A percentile compares a stretch with the other conserved stretches of the same genome.
phyloP scores from a whole-genome alignment of 2,329 filamentous ascomycete species.

The Teratosphaeria destructans region DNA sequence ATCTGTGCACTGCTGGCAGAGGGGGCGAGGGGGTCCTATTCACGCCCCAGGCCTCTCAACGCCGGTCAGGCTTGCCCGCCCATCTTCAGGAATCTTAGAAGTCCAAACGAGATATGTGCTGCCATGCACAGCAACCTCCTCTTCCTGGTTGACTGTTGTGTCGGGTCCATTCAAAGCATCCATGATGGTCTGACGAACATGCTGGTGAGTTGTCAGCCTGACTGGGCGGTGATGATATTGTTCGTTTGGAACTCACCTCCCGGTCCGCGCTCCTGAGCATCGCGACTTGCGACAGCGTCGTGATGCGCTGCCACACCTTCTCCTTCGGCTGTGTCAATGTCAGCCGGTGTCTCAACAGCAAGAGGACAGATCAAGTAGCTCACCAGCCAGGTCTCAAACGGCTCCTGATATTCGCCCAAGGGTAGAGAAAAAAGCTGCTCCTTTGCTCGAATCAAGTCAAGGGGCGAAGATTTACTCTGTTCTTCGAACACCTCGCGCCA shows the following conservation, averaged over 20 bases:
- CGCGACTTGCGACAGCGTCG: conserved; percentile 58
- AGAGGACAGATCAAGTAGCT: not conserved
- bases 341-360: not conserved
- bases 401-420: conserved; percentile 45
- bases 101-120: conserved; percentile 56
- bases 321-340: conserved; percentile 32
- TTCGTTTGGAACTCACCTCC: conserved; percentile 26
- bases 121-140: conserved; percentile 55
- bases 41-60: conserved; percentile 10
- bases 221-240: not conserved
- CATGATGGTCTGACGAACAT: conserved; percentile 43
- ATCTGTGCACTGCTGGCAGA: not conserved
- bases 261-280: conserved; percentile 44
- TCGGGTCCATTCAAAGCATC: conserved; percentile 44
- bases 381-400: conserved; percentile 49
- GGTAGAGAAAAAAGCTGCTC: conserved; percentile 52
- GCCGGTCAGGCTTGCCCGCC: conserved; percentile 12
- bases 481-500: conserved; percentile 57
- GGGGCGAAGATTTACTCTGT: conserved; percentile 43
- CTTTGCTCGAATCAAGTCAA: conserved; percentile 29
- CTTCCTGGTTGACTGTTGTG: conserved; percentile 49
- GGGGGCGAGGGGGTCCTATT: not conserved
- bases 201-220: conserved; percentile 18
- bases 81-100: conserved; percentile 29
- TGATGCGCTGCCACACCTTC: conserved; percentile 52